These are phyloP conservation scores for Cercophora newfieldiana DNA, from an alignment of 495 filamentous ascomycete genomes.

Conservation along the genomic window DNA sequence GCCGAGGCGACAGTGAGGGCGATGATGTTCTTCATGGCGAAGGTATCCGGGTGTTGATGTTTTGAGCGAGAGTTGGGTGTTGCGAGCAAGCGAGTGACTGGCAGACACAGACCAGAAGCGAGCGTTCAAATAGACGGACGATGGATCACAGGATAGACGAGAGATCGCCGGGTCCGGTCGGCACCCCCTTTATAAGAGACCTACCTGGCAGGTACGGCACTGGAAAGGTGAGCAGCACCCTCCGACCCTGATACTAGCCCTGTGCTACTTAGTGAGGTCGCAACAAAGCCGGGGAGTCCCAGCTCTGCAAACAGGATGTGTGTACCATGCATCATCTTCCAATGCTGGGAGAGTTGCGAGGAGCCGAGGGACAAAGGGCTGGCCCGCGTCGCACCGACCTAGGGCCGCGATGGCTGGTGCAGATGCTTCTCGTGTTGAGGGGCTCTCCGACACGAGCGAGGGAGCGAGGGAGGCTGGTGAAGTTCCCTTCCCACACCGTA, in stretches of 20 bases:
- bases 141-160: background rate
- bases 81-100: conserved; percentile 10
- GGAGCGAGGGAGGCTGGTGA: background rate
- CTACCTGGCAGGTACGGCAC: background rate
- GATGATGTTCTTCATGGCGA: conserved; percentile 36
- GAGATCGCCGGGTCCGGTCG: background rate
- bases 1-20: conserved; percentile 26
- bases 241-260: background rate
- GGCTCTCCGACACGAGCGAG: background rate
- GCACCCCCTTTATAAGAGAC: background rate
- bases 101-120: background rate
- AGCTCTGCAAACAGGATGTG: conserved; percentile 3
- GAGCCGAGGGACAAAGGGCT: conserved; percentile 1
- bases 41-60: background rate
- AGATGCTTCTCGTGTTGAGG: background rate
- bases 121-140: conserved; percentile 4
- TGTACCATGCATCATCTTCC: background rate
- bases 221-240: no score
- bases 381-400: no score
- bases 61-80: background rate
- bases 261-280: background rate
- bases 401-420: conserved; percentile 4
- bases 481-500: background rate
- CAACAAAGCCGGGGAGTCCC: conserved; percentile 3
- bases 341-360: no score